phyloP scores from a whole-genome alignment of 495 filamentous ascomycete genomes.

The Collariella sp. region DNA sequence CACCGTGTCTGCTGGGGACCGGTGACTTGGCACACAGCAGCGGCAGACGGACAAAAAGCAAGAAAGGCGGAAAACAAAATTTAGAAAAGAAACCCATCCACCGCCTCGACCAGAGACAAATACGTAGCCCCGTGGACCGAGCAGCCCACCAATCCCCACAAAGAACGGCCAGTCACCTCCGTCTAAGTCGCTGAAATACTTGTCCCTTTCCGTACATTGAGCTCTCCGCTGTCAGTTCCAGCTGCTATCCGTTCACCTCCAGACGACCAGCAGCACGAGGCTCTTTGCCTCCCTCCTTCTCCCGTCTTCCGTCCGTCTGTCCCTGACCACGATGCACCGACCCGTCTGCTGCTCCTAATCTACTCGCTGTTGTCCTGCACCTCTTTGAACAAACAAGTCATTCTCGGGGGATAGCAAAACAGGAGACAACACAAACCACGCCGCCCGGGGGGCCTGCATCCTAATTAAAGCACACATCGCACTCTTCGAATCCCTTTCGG shows the following conservation, averaged over 20 bases:
- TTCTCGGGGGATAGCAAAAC: neutral
- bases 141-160: constrained; percentile 4
- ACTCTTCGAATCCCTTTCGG: constrained; percentile 36
- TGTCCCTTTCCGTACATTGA: neutral
- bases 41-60: constrained; percentile 10
- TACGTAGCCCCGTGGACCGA: neutral
- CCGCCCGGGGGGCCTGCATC: constrained; percentile 7
- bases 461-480: constrained; percentile 16
- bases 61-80: constrained; percentile 7
- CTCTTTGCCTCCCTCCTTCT: constrained; percentile 1
- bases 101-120: constrained; percentile 6
- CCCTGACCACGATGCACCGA: constrained; percentile 35
- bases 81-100: constrained; percentile 16
- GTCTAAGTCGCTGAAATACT: neutral
- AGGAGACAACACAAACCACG: constrained; percentile 9
- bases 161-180: neutral
- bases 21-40: constrained; percentile 23
- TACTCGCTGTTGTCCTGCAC: constrained; percentile 32
- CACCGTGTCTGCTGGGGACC: constrained; percentile 6
- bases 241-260: neutral
- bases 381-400: constrained; percentile 36
- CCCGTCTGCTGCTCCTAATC: constrained; percentile 35
- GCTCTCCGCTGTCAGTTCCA: neutral
- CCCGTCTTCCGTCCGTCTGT: constrained; percentile 3
- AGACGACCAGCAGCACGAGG: neutral